These are phyloP conservation scores for Aechmea fasciata DNA, from an alignment of 176 grass and related monocot genomes.

Conservation along the genomic window DNA sequence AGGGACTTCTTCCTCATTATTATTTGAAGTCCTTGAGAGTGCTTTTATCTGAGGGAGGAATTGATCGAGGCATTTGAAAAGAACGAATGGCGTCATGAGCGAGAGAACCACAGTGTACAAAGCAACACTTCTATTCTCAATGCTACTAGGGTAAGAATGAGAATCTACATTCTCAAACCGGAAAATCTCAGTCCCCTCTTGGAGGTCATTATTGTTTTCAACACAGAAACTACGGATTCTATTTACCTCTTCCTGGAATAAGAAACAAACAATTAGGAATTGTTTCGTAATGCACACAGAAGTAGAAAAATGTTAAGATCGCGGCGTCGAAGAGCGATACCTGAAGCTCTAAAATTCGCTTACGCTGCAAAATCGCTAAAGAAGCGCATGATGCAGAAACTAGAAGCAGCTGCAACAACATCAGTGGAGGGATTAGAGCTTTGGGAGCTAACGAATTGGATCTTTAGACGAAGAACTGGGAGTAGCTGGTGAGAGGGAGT, in stretches of 20 bases:
- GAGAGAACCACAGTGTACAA: conserved; percentile 39
- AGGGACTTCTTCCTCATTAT: conserved; percentile 56
- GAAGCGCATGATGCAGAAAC: conserved; percentile 33
- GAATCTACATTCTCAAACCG: conserved; percentile 10
- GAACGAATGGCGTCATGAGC: conserved; percentile 33
- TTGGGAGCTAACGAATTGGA: not conserved
- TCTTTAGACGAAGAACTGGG: conserved; percentile 2
- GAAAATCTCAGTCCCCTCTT: conserved; percentile 20
- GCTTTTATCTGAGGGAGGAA: conserved; percentile 30
- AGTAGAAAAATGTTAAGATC: conserved; percentile 5
- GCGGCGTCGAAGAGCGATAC: conserved; percentile 16
- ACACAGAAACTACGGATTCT: conserved; percentile 29
- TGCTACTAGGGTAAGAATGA: conserved; percentile 17
- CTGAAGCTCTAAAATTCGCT: conserved; percentile 57
- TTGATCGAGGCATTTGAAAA: conserved; percentile 56
- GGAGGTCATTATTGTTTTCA: conserved; percentile 10
- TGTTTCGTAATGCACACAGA: not conserved
- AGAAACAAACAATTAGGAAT: conserved; percentile 9
- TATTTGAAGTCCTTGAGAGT: conserved; percentile 11
- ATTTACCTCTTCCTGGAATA: conserved; percentile 46
- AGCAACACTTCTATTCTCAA: conserved; percentile 31
- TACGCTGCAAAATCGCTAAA: conserved; percentile 64
- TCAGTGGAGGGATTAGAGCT: conserved; percentile 26
- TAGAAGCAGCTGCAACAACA: conserved; percentile 48
- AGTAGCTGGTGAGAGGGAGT: not conserved